Percentiles rank a stretch among this genome's conserved stretches.
Evolutionary conservation across 805 yeast genomes (phyloP).

Genomic region (Hyphopichia homilentoma): DNA sequence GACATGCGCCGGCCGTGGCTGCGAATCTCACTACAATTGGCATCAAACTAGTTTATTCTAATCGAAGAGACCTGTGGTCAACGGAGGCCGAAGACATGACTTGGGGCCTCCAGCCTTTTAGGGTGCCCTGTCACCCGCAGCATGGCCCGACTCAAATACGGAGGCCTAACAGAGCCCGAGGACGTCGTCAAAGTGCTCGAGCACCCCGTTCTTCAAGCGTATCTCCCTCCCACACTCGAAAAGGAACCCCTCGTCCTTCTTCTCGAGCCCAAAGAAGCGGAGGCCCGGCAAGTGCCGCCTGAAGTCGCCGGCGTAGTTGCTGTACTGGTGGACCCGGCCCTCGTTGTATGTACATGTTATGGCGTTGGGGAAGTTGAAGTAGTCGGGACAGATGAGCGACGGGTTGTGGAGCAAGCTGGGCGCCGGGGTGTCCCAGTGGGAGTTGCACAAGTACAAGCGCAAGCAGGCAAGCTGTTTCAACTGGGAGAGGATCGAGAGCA

Average conservation of each 20-base stretch:
- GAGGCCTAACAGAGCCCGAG: no score
- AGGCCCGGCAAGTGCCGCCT: not conserved
- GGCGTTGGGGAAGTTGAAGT: conserved; percentile 7
- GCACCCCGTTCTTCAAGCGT: not conserved
- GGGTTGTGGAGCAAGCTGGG: no score
- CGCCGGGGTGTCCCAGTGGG: not conserved
- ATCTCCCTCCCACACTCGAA: conserved; percentile 1
- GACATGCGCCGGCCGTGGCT: no score
- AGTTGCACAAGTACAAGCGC: conserved; percentile 4
- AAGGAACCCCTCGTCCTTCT: not conserved
- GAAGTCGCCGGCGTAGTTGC: conserved; percentile 3
- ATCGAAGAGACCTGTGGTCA: no score
- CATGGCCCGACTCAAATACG: no score
- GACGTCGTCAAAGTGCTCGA: conserved; percentile 1
- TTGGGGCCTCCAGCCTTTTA: no score
- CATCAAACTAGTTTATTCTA: no score
- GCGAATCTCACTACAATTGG: no score
- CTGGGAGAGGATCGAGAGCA: conserved; percentile 4
- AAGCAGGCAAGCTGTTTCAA: conserved; percentile 2
- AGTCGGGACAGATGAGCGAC: conserved; percentile 7
- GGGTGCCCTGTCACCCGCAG: no score
- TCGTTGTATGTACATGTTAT: not conserved
- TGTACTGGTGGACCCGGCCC: conserved; percentile 2
- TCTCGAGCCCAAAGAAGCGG: not conserved
- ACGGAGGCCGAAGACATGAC: no score